Percentiles rank a stretch among this genome's conserved stretches.
Evolutionary conservation across 306 rosid species (phyloP).

Genomic region (Gastrolobium villosum): DNA sequence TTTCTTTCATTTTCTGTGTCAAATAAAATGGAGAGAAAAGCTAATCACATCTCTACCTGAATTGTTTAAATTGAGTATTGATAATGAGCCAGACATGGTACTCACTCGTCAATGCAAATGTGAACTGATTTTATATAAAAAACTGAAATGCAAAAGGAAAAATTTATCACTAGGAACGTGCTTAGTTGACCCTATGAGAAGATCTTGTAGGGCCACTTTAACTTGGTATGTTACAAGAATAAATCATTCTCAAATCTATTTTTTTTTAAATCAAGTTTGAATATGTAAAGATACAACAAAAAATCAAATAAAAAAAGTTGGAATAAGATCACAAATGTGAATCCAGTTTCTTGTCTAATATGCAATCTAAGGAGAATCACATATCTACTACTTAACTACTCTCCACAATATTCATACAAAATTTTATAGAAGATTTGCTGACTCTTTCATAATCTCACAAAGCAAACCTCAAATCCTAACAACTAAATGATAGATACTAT

Average conservation of each 20-base stretch:
- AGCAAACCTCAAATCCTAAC: constrained; percentile 37
- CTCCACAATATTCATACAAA: constrained; percentile 10
- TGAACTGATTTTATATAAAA: constrained; percentile 23
- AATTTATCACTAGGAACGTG: constrained; percentile 49
- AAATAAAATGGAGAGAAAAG: constrained; percentile 45
- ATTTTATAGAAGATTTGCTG: constrained; percentile 44
- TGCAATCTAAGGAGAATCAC: constrained; percentile 42
- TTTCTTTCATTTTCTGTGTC: constrained; percentile 61
- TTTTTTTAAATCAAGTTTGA: constrained; percentile 22
- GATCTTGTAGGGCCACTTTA: constrained; percentile 56
- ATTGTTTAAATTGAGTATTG: constrained; percentile 3
- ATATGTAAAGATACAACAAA: constrained; percentile 20
- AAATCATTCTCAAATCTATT: constrained; percentile 53
- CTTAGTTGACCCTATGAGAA: constrained; percentile 57
- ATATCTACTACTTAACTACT: constrained; percentile 16
- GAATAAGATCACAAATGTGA: constrained; percentile 44
- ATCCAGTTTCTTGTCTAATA: constrained; percentile 36
- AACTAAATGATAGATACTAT: constrained; percentile 42
- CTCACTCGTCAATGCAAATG: constrained; percentile 44
- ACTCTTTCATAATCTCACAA: constrained; percentile 42
- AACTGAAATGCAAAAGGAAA: constrained; percentile 23
- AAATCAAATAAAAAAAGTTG: constrained; percentile 35
- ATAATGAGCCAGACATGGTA: constrained; percentile 42
- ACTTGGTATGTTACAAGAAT: constrained; percentile 47
- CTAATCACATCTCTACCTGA: constrained; percentile 44